Conservation (phyloP, 768 basidiomycete genomes). For the Pulveroboletus sp. region DNA sequence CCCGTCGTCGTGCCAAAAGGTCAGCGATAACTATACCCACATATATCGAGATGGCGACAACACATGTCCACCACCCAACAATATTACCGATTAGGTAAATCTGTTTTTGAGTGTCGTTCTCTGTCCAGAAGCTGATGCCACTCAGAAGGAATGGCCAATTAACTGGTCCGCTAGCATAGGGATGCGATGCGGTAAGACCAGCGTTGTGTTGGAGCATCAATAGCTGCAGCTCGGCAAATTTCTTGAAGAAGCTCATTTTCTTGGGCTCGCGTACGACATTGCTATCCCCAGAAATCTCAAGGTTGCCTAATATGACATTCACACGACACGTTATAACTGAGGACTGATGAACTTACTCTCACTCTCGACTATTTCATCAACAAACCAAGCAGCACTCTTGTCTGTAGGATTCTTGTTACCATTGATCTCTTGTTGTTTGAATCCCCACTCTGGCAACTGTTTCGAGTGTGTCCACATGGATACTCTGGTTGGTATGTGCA, state of each 20-base stretch:
- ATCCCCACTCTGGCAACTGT: slow-evolving; percentile 93
- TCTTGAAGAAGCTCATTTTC: slow-evolving; percentile 86
- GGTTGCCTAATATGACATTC: slow-evolving; percentile 48
- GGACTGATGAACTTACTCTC: slow-evolving; percentile 47
- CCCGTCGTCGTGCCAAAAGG: slow-evolving; percentile 79
- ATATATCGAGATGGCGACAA: slow-evolving; percentile 80
- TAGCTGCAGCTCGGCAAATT: slow-evolving; percentile 89
- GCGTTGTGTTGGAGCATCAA: slow-evolving; percentile 99
- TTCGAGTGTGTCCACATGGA: slow-evolving; percentile 89
- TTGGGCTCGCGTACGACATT: slow-evolving; percentile 65
- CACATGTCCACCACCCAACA: slow-evolving; percentile 92
- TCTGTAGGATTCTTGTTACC: slow-evolving; percentile 91
- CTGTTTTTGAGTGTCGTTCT: slow-evolving; percentile 77
- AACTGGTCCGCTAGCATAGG: slow-evolving; percentile 92
- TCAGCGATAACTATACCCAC: slow-evolving; percentile 90
- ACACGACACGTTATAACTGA: slow-evolving; percentile 2
- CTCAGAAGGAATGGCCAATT: slow-evolving; percentile 97
- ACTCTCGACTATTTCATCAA: slow-evolving; percentile 73
- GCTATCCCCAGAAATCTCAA: slow-evolving; percentile 43
- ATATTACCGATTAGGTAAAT: slow-evolving; percentile 97
- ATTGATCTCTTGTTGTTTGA: slow-evolving; percentile 96
- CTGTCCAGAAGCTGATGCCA: slow-evolving; percentile 99
- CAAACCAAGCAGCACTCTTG: slow-evolving; percentile 82
- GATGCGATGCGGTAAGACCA: slow-evolving; percentile 95
- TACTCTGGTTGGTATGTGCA: slow-evolving; percentile 87